Evolutionary conservation across 139 green algal species (phyloP).

Genomic region (Protoeuglena noctilucae): DNA sequence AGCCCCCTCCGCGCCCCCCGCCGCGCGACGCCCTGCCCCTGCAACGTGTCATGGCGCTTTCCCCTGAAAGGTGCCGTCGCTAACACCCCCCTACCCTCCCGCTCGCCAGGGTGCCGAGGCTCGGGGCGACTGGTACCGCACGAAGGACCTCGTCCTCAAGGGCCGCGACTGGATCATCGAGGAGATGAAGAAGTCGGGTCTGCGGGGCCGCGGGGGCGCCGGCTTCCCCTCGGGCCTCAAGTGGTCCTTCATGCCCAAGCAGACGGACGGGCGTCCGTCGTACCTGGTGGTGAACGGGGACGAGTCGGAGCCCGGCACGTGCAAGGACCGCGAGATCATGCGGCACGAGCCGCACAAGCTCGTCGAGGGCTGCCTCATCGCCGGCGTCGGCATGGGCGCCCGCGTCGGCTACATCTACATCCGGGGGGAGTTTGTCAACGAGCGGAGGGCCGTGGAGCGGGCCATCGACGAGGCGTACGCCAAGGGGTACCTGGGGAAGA

Average conservation of each 20-base stretch:
- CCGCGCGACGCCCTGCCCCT: no score
- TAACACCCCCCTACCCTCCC: no score
- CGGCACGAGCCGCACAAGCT: conserved; percentile 94
- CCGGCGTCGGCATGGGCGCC: conserved; percentile 53
- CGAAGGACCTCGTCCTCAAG: conserved; percentile 61
- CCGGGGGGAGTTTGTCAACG: conserved; percentile 88
- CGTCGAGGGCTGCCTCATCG: conserved; percentile 90
- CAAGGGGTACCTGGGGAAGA: conserved; percentile 78
- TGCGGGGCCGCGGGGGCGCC: conserved; percentile 84
- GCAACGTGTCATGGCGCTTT: no score
- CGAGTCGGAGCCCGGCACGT: conserved; percentile 93
- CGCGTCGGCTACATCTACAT: conserved; percentile 92
- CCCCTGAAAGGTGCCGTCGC: no score
- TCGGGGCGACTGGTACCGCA: conserved; percentile 70
- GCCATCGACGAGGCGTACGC: conserved; percentile 72
- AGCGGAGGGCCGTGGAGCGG: conserved; percentile 59
- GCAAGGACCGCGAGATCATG: conserved; percentile 96
- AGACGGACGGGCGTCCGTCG: conserved; percentile 67
- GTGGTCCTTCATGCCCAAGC: conserved; percentile 96
- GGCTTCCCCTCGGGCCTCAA: conserved; percentile 93
- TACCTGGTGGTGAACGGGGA: conserved; percentile 96
- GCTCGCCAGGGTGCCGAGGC: conserved; percentile 50
- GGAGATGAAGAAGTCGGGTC: conserved; percentile 89
- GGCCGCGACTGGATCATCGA: conserved; percentile 94
- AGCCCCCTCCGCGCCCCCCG: background rate